Evolutionary conservation across 345 rosid genomes (phyloP), one percentile per base, ranked within the genome.

Genomic region (Chamaenerion angustifolium): DNA sequence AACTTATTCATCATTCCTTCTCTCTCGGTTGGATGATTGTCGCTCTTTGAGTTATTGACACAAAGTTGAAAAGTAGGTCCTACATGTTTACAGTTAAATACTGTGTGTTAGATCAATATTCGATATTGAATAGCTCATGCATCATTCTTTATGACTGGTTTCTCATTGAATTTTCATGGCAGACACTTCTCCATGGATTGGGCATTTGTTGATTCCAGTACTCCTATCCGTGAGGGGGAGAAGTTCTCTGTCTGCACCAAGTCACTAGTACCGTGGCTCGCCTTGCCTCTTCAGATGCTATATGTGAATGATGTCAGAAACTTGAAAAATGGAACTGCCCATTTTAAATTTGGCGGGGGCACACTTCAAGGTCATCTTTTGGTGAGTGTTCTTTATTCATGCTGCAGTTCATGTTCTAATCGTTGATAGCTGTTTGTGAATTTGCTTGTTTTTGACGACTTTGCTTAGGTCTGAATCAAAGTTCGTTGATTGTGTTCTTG

Each of bases 221-320:
- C 87, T 14, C 83, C 78, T 0, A 58, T 86, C 63, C 80, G 74
- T 56, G 74, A 48, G 31, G 89, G 89, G 47, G 77, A 15, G 16
- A 90, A 80, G 61, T 80, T 90, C 52, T 90, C 95, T 63, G 77
- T 71, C 4, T 86, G 96, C 50, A 64, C 68, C 12, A 90, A 81
- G 73, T 81, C 79, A 73, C 66, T 83, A 54, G 58, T 83, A 15
- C 98, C 98, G 4, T 90, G 96, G 96, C 64, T 90, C 18, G 76
- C 77, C 76, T 72, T 90, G 83, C 96, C 98, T 57, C 80, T 86
- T 14, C 82, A 85, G 63, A 81, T 85, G 47, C 79, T 78, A 59
- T 90, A 81, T 66, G 90, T 79, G 4, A 78, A 77, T 13, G 95
- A 90, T 60, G 76, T 42, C 57, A 53, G 45, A 19, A 68, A 58